phyloP scores from a whole-genome alignment of 495 filamentous ascomycete genomes.

The Parachaetomium inaequale region DNA sequence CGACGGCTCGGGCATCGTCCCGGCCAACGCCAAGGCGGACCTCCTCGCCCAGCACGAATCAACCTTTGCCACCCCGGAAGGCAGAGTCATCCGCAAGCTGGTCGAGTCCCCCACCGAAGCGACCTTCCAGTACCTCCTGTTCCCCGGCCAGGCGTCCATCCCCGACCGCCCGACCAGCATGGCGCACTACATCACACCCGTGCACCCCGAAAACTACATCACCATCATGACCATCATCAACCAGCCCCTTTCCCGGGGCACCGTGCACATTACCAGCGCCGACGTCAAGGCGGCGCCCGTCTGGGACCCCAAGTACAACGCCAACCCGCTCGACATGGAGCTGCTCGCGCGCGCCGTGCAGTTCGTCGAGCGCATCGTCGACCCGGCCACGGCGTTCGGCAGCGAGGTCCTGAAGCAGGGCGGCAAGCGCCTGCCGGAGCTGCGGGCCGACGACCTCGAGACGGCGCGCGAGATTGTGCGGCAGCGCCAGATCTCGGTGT shows the following conservation, averaged over 20 bases:
- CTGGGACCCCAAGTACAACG: constrained; percentile 55
- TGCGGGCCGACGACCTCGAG: constrained; percentile 32
- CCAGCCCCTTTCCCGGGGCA: constrained; percentile 56
- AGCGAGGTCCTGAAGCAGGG: constrained; percentile 33
- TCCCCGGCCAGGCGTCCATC: constrained; percentile 38
- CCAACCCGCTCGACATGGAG: constrained; percentile 50
- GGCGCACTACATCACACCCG: constrained; percentile 34
- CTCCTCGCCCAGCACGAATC: constrained; percentile 29
- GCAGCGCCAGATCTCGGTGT: constrained; percentile 37
- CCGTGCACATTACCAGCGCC: constrained; percentile 50
- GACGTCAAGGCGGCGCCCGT: constrained; percentile 36
- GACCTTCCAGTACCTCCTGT: constrained; percentile 39
- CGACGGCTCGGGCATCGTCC: constrained; percentile 34
- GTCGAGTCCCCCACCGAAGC: constrained; percentile 30
- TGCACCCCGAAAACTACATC: constrained; percentile 38
- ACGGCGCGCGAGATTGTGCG: constrained; percentile 38
- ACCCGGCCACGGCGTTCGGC: constrained; percentile 37
- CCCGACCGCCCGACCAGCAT: constrained; percentile 32
- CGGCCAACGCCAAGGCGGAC: constrained; percentile 24
- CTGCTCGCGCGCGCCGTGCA: constrained; percentile 46
- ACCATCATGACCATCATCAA: constrained; percentile 41
- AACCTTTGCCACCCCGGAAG: constrained; percentile 10
- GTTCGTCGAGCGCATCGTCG: constrained; percentile 45
- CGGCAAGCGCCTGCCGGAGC: constrained; percentile 28
- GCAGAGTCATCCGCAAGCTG: constrained; percentile 27